A percentile compares a stretch with the other conserved stretches of the same genome.
phyloP scores from a whole-genome alignment of 2,329 filamentous ascomycete species.

The Hymenoscyphus linearis region DNA sequence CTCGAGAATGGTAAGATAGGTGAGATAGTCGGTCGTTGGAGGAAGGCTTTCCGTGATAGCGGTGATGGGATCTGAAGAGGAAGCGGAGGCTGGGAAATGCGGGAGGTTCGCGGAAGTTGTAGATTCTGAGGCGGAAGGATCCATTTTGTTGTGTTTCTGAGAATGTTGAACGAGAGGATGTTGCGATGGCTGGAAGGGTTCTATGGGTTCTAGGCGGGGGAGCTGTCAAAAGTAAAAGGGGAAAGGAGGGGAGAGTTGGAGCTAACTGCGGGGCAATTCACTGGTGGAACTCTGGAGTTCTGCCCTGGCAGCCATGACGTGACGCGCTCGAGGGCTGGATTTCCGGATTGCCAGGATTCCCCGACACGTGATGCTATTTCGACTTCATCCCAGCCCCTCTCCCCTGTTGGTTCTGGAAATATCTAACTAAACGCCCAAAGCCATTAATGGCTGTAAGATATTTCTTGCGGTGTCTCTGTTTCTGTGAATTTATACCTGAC shows the following conservation, averaged over 20 bases:
- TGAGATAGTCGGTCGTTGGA: constrained; percentile 59
- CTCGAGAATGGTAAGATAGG: constrained; percentile 74
- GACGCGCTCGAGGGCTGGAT: no score
- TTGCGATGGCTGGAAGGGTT: not conserved
- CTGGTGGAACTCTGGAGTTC: not conserved
- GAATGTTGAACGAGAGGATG: not conserved
- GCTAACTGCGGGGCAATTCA: not conserved
- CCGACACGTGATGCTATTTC: not conserved
- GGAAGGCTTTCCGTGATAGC: constrained; percentile 35
- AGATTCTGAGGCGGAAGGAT: not conserved
- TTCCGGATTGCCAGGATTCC: not conserved
- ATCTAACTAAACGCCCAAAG: no score
- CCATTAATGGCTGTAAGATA: no score
- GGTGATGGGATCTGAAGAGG: constrained; percentile 21
- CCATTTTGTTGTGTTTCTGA: not conserved
- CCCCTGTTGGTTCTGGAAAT: no score
- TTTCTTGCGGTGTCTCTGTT: not conserved
- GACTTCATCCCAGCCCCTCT: not conserved
- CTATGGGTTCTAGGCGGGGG: no score
- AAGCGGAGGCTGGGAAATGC: not conserved
- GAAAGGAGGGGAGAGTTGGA: not conserved
- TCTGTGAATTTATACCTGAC: not conserved
- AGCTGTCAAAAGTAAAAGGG: no score
- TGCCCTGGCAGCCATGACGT: not conserved
- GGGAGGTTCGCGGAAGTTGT: not conserved